Conservation (phyloP, 1,284 basidiomycete species). For the Melampsora abietis-canadensis region DNA sequence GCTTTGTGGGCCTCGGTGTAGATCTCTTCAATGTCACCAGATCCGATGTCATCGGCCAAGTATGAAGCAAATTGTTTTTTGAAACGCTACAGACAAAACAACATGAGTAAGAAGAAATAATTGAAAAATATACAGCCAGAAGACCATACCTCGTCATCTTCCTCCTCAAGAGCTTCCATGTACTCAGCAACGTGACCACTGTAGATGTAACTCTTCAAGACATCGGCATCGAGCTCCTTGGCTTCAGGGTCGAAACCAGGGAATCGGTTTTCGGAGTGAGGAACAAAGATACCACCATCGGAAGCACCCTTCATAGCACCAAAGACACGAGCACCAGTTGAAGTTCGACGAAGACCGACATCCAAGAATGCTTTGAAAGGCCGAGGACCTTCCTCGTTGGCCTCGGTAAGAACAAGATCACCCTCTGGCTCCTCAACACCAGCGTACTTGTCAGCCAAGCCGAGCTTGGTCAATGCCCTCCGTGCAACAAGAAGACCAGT, state of each 20-base stretch:
- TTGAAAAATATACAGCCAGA: slow-evolving; percentile 53
- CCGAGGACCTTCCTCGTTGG: slow-evolving; percentile 86
- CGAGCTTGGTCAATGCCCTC: slow-evolving; percentile 90
- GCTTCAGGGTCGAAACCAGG: slow-evolving; percentile 92
- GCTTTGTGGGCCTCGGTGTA: slow-evolving; percentile 57
- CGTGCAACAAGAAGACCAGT: slow-evolving; percentile 94
- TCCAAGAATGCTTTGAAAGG: slow-evolving; percentile 99
- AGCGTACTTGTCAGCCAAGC: slow-evolving; percentile 97
- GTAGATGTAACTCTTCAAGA: slow-evolving; percentile 95
- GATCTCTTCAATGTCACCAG: slow-evolving; percentile 96
- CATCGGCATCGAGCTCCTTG: slow-evolving; percentile 92
- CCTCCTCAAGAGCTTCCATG: slow-evolving; percentile 99
- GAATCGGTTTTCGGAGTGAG: slow-evolving; percentile 97
- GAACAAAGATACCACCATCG: slow-evolving; percentile 96
- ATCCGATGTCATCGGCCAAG: slow-evolving; percentile 90
- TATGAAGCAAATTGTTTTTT: slow-evolving; percentile 97
- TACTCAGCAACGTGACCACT: slow-evolving; percentile 98
- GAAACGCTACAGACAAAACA: slow-evolving; percentile 58
- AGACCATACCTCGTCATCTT: slow-evolving; percentile 75
- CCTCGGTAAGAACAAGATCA: slow-evolving; percentile 74
- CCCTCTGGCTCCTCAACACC: slow-evolving; percentile 92
- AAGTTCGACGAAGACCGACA: slow-evolving; percentile 95
- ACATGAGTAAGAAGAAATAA: not conserved
- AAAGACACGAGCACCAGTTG: slow-evolving; percentile 96
- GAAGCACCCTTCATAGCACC: slow-evolving; percentile 98